Conservation (phyloP, 441 rosid species). For the Codiaeum variegatum region DNA sequence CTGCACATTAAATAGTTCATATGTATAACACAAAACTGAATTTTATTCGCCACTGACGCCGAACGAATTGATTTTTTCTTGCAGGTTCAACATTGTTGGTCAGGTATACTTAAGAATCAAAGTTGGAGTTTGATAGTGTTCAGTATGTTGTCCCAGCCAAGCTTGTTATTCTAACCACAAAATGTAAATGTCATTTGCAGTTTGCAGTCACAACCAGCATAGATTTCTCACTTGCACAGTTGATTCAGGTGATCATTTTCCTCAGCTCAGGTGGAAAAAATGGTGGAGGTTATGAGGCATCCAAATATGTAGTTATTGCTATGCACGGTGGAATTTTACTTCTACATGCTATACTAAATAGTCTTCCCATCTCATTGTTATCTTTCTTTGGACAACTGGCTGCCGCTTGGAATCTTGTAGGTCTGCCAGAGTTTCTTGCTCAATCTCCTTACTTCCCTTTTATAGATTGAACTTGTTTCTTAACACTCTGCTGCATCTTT, state of each 20-base stretch:
- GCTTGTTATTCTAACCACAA: conserved; percentile 22
- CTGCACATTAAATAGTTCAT: neutral
- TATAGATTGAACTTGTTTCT: neutral
- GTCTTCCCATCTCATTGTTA: conserved; percentile 70
- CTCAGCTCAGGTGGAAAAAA: conserved; percentile 91
- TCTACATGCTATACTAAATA: conserved; percentile 71
- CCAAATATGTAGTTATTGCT: conserved; percentile 68
- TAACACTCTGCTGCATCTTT: conserved; percentile 13
- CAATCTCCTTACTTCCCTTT: neutral
- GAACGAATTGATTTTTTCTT: conserved; percentile 15
- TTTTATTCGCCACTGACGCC: neutral
- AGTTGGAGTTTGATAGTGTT: conserved; percentile 17
- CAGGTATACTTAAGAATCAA: conserved; percentile 48
- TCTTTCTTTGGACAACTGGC: conserved; percentile 89
- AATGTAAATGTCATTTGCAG: conserved; percentile 41
- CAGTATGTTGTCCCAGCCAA: neutral
- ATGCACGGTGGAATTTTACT: conserved; percentile 76
- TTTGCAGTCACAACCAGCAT: conserved; percentile 95
- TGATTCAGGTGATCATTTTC: conserved; percentile 83
- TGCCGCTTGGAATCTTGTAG: conserved; percentile 87
- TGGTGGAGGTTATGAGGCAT: conserved; percentile 86
- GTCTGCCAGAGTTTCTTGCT: conserved; percentile 29
- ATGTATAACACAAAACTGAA: neutral
- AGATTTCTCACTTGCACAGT: conserved; percentile 84
- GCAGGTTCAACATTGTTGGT: conserved; percentile 97